A percentile compares a stretch with the other conserved stretches of the same genome.
Evolutionary conservation across 257 asterid species (phyloP).

Genomic region (Nicotiana obtusifolia): DNA sequence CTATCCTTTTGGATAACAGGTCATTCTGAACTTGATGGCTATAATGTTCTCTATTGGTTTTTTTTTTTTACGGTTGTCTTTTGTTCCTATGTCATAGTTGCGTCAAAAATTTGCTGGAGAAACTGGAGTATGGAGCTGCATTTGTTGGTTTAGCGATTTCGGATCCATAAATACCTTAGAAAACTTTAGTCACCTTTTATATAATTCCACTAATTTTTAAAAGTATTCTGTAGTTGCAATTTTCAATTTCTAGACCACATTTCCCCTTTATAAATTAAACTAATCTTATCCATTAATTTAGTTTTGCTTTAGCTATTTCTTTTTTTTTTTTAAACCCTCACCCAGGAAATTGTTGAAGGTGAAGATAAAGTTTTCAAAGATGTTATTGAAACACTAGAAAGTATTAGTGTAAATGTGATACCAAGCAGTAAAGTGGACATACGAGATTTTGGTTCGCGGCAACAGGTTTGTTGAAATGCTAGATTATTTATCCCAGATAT

Average conservation of each 20-base stretch:
- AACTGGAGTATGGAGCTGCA: neutral
- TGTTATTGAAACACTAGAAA: constrained; percentile 92
- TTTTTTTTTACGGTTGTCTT: neutral
- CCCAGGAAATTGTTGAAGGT: constrained; percentile 87
- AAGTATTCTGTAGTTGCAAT: neutral
- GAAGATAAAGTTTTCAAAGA: constrained; percentile 97
- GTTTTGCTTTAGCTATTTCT: neutral
- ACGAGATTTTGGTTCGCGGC: constrained; percentile 82
- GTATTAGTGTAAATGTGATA: constrained; percentile 70
- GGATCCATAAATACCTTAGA: neutral
- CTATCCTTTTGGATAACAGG: constrained; percentile 98
- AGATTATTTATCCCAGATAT: neutral
- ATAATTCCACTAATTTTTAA: neutral
- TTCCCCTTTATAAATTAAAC: neutral
- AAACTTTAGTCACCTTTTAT: neutral
- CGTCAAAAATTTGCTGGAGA: neutral
- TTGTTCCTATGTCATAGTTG: neutral
- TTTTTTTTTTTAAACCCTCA: neutral
- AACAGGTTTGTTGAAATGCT: constrained; percentile 48
- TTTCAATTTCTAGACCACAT: neutral
- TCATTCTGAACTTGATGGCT: constrained; percentile 3
- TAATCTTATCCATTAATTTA: neutral
- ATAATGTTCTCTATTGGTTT: neutral
- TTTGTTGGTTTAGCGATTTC: neutral
- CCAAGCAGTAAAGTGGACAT: constrained; percentile 77